Conservation (phyloP, 805 yeast genomes). For the Myxozyma neotropica region DNA sequence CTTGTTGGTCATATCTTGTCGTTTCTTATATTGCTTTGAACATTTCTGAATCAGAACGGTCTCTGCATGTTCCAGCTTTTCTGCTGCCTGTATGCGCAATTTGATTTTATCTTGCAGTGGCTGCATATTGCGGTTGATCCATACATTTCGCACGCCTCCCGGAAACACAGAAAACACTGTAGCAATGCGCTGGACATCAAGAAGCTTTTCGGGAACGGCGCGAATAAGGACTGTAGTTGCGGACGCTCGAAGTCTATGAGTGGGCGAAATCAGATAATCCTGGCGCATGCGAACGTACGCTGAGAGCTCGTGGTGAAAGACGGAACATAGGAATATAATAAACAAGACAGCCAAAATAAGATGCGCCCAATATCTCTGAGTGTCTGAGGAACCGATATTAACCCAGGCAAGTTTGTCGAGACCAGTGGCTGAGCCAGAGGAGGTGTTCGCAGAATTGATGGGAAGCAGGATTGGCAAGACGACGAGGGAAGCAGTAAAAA, state of each 20-base stretch:
- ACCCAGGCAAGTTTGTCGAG: constrained; percentile 73
- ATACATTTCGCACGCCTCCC: constrained; percentile 57
- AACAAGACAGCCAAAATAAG: constrained; percentile 60
- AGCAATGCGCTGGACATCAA: constrained; percentile 55
- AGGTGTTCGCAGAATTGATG: constrained; percentile 49
- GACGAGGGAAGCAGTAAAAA: constrained; percentile 57
- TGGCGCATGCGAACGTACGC: constrained; percentile 55
- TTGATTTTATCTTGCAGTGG: constrained; percentile 44
- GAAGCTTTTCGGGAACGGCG: constrained; percentile 57
- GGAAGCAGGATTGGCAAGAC: constrained; percentile 75
- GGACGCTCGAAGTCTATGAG: constrained; percentile 36
- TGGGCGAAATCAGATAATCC: constrained; percentile 41
- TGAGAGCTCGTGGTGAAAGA: constrained; percentile 60
- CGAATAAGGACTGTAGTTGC: constrained; percentile 66
- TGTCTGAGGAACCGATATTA: constrained; percentile 59
- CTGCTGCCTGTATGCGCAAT: constrained; percentile 40
- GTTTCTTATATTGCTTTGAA: constrained; percentile 28
- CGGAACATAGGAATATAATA: constrained; percentile 57
- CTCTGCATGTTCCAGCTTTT: constrained; percentile 48
- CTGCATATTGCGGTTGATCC: constrained; percentile 58
- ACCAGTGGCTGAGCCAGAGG: constrained; percentile 45
- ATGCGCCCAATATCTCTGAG: constrained; percentile 60
- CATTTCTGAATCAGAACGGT: constrained; percentile 45
- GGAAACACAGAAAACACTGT: constrained; percentile 57
- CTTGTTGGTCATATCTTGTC: not conserved